phyloP scores from a whole-genome alignment of 208 protist species.

The Leishmania guyanensis region DNA sequence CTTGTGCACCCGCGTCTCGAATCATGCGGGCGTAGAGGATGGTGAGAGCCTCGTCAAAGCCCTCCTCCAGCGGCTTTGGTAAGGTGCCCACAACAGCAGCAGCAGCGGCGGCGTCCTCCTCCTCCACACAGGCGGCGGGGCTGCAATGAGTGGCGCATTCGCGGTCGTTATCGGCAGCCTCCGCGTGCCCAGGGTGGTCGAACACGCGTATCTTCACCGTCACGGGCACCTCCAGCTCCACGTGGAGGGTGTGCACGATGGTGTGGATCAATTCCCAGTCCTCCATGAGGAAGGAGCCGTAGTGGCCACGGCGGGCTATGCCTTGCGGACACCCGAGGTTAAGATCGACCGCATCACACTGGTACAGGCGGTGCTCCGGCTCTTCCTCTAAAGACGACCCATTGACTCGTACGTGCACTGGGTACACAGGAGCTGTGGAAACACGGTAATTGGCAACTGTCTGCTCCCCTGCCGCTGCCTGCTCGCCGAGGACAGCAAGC shows the following conservation, averaged over 20 bases:
- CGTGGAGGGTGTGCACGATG: constrained; percentile 79
- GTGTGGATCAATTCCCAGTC: constrained; percentile 83
- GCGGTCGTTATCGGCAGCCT: not conserved
- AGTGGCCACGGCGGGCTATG: constrained; percentile 90
- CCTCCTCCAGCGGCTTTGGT: constrained; percentile 2
- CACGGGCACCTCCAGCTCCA: constrained; percentile 89
- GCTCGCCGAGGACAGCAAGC: constrained; percentile 56
- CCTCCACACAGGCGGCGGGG: not conserved
- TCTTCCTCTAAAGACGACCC: not conserved
- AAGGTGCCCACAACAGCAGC: not conserved
- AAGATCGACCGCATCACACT: constrained; percentile 26
- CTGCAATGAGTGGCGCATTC: not conserved
- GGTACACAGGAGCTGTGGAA: constrained; percentile 9
- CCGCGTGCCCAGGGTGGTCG: constrained; percentile 25
- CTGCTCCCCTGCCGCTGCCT: not conserved
- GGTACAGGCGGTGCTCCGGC: constrained; percentile 26
- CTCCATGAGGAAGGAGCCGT: constrained; percentile 93
- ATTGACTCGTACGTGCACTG: constrained; percentile 1
- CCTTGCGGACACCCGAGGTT: constrained; percentile 91
- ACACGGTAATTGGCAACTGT: not conserved
- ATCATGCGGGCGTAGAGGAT: constrained; percentile 89
- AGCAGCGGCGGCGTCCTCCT: not conserved
- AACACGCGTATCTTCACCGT: constrained; percentile 94
- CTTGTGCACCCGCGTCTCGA: constrained; percentile 72
- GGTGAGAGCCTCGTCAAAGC: constrained; percentile 74